Conservation (phyloP, 176 grass and related monocot genomes). For the Zea luxurians region DNA sequence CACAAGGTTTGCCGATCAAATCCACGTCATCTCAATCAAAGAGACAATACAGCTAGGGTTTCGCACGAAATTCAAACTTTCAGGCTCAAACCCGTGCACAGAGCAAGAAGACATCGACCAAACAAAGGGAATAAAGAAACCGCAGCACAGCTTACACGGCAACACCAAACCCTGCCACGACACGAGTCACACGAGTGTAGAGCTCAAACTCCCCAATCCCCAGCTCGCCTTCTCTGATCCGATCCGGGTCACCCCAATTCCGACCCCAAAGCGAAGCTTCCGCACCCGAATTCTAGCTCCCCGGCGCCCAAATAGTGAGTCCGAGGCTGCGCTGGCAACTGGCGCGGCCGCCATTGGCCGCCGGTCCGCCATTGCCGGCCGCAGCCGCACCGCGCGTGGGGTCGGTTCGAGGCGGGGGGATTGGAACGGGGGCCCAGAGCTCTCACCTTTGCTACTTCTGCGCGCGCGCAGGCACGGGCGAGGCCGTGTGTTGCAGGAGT, state of each 20-base stretch:
- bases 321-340: neutral
- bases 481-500: constrained; percentile 2
- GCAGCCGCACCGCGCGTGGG: neutral
- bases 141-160: neutral
- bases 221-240: constrained; percentile 38
- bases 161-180: constrained; percentile 10
- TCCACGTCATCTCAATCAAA: neutral
- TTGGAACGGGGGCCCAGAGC: constrained; percentile 25
- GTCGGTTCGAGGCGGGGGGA: constrained; percentile 27
- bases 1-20: constrained; percentile 33
- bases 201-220: constrained; percentile 29
- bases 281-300: constrained; percentile 37
- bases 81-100: constrained; percentile 4
- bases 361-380: constrained; percentile 33
- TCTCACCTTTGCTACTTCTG: constrained; percentile 41
- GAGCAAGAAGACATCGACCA: constrained; percentile 16
- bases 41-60: constrained; percentile 47
- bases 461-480: neutral
- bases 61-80: constrained; percentile 49
- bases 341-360: constrained; percentile 37
- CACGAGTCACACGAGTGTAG: neutral
- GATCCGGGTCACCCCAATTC: constrained; percentile 37
- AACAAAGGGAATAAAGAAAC: constrained; percentile 16
- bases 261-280: constrained; percentile 13
- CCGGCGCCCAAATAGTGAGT: constrained; percentile 20